These are phyloP conservation scores for Eucalyptus dawsonii DNA, from an alignment of 345 rosid genomes.

Conservation along the genomic window DNA sequence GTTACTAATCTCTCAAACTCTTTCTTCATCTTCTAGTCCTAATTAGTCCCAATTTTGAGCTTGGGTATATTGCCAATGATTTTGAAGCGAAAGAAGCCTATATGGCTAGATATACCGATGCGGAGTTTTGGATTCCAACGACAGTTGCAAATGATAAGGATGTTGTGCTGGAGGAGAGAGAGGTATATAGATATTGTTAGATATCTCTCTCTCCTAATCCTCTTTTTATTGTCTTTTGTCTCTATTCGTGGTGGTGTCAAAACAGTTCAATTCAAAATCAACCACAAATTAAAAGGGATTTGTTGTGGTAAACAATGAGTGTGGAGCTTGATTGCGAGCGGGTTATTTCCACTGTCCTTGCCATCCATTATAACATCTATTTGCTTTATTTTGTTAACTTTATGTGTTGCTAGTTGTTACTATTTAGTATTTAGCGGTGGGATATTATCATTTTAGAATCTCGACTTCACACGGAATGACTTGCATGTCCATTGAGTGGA, in stretches of 20 bases:
- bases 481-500: neutral
- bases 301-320: too few relatives aligned
- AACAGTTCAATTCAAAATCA: neutral
- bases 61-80: accelerated
- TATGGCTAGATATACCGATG: accelerated
- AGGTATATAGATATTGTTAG: too few relatives aligned
- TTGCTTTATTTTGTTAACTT: neutral
- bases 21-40: too few relatives aligned
- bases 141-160: accelerated
- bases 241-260: neutral
- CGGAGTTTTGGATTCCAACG: accelerated
- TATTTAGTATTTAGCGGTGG: neutral
- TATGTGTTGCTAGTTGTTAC: neutral
- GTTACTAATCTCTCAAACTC: accelerated
- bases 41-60: too few relatives aligned
- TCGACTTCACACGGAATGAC: neutral
- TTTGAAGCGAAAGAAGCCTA: too few relatives aligned
- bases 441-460: neutral
- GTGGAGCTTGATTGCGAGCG: neutral
- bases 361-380: neutral
- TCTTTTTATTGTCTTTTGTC: neutral
- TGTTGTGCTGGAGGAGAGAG: too few relatives aligned
- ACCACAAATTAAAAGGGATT: neutral
- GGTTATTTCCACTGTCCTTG: neutral
- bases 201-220: neutral